phyloP scores from a whole-genome alignment of 225 moss, liverwort and hornwort species.

The Ulota crispa region DNA sequence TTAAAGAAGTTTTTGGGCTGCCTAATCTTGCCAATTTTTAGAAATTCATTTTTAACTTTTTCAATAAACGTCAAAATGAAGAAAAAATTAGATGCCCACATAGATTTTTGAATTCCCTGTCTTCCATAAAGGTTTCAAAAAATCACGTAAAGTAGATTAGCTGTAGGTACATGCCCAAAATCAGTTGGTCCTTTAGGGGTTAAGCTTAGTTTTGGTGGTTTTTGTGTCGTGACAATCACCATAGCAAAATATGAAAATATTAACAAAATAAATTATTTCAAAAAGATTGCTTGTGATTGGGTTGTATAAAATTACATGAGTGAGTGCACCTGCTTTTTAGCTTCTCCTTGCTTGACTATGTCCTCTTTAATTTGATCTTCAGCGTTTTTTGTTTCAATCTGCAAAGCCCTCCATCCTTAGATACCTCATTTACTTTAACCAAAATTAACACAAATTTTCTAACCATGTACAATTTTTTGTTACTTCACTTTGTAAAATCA shows the following conservation, averaged over 20 bases:
- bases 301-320: conserved; percentile 30
- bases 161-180: no score
- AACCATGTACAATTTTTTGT: not conserved
- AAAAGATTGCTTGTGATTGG: not conserved
- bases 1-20: no score
- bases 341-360: conserved; percentile 24
- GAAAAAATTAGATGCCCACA: no score
- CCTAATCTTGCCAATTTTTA: no score
- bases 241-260: not conserved
- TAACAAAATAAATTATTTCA: not conserved
- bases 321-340: conserved; percentile 60
- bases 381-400: conserved; percentile 40
- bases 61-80: no score
- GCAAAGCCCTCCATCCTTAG: not conserved
- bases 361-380: conserved; percentile 30
- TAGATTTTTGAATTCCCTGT: no score
- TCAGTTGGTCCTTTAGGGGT: no score
- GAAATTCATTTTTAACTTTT: no score
- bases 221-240: not conserved
- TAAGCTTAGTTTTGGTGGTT: not conserved
- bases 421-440: not conserved
- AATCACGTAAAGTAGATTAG: no score
- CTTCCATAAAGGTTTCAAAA: no score
- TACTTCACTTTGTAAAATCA: not conserved
- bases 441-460: not conserved